phyloP scores from a whole-genome alignment of 2,329 filamentous ascomycete genomes.

The Bipolaris victoriae region DNA sequence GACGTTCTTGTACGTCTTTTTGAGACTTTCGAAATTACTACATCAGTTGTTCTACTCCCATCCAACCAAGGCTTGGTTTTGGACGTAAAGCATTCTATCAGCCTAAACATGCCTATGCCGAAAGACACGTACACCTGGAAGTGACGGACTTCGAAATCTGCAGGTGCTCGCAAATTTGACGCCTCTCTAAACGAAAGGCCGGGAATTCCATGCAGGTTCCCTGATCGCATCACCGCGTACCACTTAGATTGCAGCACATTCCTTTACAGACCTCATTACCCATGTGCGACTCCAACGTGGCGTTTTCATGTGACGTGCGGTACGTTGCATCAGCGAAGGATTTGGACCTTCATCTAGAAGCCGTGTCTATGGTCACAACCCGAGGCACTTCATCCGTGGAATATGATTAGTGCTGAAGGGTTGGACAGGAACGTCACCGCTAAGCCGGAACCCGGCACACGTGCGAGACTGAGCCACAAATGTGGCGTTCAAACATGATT shows the following conservation, averaged over 20 bases:
- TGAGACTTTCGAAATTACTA: neutral
- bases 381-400: conserved; percentile 4
- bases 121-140: neutral
- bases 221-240: neutral
- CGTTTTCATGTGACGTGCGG: conserved; percentile 1
- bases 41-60: conserved; percentile 1
- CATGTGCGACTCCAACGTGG: neutral
- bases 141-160: neutral
- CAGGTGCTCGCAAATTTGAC: neutral
- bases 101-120: neutral
- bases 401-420: conserved; percentile 6
- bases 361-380: conserved; percentile 3
- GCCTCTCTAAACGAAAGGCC: neutral
- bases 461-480: conserved; percentile 31
- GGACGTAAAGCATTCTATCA: neutral
- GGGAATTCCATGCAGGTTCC: neutral
- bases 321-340: neutral
- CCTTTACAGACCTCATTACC: neutral
- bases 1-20: neutral
- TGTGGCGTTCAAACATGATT: conserved; percentile 26
- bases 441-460: conserved; percentile 5
- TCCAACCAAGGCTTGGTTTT: neutral
- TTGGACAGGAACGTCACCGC: conserved; percentile 21
- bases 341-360: conserved; percentile 17
- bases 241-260: neutral